These are phyloP conservation scores for Solanum hybrid DNA, from an alignment of 305 asterid genomes.

Conservation along the genomic window DNA sequence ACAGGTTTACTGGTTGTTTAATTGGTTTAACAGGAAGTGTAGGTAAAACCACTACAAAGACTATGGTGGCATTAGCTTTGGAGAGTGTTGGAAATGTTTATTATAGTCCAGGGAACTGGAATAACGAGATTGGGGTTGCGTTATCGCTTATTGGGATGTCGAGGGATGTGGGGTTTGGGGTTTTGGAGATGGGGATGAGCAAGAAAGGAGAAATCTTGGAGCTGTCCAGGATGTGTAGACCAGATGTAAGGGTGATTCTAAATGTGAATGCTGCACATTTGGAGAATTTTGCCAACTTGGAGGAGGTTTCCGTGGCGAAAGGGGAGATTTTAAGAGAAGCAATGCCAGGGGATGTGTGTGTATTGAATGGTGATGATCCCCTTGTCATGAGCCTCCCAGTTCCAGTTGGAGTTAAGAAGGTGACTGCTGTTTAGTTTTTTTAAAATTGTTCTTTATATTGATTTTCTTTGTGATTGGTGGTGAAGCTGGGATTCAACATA, in stretches of 20 bases:
- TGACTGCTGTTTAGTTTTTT: background rate
- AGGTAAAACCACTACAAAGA: conserved; percentile 24
- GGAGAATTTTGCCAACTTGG: conserved; percentile 22
- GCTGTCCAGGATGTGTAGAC: conserved; percentile 23
- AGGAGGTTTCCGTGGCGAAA: conserved; percentile 21
- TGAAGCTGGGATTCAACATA: no score
- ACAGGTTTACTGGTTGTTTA: conserved; percentile 15
- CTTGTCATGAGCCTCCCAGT: conserved; percentile 23
- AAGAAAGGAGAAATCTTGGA: conserved; percentile 26
- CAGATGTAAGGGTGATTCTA: conserved; percentile 23
- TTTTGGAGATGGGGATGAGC: conserved; percentile 31
- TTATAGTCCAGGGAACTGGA: conserved; percentile 24
- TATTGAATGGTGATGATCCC: conserved; percentile 32
- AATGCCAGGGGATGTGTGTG: conserved; percentile 21
- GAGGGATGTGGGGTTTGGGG: conserved; percentile 20
- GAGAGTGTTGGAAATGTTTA: conserved; percentile 15
- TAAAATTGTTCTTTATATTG: background rate
- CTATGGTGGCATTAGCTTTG: conserved; percentile 19
- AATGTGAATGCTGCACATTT: conserved; percentile 31
- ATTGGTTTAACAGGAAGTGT: conserved; percentile 27
- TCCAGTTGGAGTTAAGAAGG: conserved; percentile 23
- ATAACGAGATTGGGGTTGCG: conserved; percentile 22
- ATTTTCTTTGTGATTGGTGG: no score
- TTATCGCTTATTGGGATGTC: conserved; percentile 25
- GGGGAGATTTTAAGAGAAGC: conserved; percentile 33